phyloP scores from a whole-genome alignment of 352 stramenopile species.

The Pythium phragmitis region DNA sequence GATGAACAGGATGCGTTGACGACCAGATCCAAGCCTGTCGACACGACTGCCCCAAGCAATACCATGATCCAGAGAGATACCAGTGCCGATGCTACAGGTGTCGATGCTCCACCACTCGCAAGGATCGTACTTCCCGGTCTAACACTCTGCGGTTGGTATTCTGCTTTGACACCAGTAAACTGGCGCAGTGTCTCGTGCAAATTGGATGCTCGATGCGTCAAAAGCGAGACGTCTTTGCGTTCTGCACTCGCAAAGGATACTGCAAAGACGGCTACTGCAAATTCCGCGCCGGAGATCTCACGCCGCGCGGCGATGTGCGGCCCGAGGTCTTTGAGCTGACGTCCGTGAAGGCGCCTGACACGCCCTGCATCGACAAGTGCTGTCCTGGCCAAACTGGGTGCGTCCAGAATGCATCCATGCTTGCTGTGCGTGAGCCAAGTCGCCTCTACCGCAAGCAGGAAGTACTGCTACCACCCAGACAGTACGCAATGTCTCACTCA shows the following conservation, averaged over 20 bases:
- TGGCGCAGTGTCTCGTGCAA: slow-evolving; percentile 58
- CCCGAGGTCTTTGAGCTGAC: slow-evolving; percentile 61
- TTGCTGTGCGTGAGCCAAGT: slow-evolving; percentile 37
- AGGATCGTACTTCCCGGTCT: background rate
- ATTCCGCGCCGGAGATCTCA: slow-evolving; percentile 61
- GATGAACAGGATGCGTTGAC: slow-evolving; percentile 38
- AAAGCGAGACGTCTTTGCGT: slow-evolving; percentile 57
- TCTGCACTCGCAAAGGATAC: slow-evolving; percentile 74
- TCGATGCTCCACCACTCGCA: background rate
- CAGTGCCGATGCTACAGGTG: slow-evolving; percentile 78
- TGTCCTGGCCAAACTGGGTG: slow-evolving; percentile 44
- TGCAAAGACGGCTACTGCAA: slow-evolving; percentile 80
- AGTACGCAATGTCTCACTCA: slow-evolving; percentile 37
- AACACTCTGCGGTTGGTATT: background rate
- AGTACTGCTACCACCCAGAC: slow-evolving; percentile 44
- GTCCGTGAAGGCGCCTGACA: slow-evolving; percentile 48
- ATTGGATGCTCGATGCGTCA: slow-evolving; percentile 67
- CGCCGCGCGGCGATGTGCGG: slow-evolving; percentile 47
- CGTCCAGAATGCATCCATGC: slow-evolving; percentile 47
- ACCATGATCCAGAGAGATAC: slow-evolving; percentile 52
- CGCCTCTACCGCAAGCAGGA: slow-evolving; percentile 60
- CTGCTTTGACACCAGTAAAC: slow-evolving; percentile 37
- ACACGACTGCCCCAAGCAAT: slow-evolving; percentile 49
- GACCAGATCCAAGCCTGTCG: slow-evolving; percentile 51
- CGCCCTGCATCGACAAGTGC: slow-evolving; percentile 66